These are phyloP conservation scores for Geranium incanum DNA, from an alignment of 441 rosid species.

Conservation along the genomic window DNA sequence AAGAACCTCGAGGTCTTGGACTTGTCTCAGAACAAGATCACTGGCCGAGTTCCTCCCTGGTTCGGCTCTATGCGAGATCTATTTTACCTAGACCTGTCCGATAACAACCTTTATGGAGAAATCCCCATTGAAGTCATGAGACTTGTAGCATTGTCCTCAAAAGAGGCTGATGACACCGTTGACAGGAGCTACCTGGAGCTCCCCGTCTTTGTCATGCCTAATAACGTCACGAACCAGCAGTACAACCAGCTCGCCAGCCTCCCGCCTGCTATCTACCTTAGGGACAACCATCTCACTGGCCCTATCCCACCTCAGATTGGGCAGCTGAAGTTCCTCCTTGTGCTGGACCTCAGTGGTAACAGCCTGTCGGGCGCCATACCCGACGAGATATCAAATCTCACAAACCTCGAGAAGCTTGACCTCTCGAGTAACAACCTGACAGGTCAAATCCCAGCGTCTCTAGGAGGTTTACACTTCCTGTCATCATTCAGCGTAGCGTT, in stretches of 20 bases:
- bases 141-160: constrained; percentile 37
- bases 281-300: constrained; percentile 51
- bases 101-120: constrained; percentile 53
- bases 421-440: constrained; percentile 53
- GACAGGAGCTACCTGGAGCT: constrained; percentile 49
- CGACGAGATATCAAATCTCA: constrained; percentile 46
- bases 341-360: constrained; percentile 48
- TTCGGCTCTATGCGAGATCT: constrained; percentile 38
- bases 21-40: constrained; percentile 62
- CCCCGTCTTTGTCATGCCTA: constrained; percentile 53
- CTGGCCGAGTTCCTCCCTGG: constrained; percentile 50
- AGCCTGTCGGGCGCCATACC: constrained; percentile 55
- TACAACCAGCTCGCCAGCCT: constrained; percentile 62
- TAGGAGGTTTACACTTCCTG: constrained; percentile 47
- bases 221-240: constrained; percentile 41
- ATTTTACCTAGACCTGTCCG: constrained; percentile 76
- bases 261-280: constrained; percentile 59
- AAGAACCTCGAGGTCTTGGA: constrained; percentile 52
- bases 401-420: constrained; percentile 68
- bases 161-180: constrained; percentile 29
- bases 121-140: constrained; percentile 48
- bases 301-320: constrained; percentile 65
- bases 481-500: constrained; percentile 58
- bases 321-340: constrained; percentile 49
- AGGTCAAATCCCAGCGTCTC: constrained; percentile 47